These are phyloP conservation scores for Lumnitzera racemosa DNA, from an alignment of 345 rosid genomes.

Conservation along the genomic window DNA sequence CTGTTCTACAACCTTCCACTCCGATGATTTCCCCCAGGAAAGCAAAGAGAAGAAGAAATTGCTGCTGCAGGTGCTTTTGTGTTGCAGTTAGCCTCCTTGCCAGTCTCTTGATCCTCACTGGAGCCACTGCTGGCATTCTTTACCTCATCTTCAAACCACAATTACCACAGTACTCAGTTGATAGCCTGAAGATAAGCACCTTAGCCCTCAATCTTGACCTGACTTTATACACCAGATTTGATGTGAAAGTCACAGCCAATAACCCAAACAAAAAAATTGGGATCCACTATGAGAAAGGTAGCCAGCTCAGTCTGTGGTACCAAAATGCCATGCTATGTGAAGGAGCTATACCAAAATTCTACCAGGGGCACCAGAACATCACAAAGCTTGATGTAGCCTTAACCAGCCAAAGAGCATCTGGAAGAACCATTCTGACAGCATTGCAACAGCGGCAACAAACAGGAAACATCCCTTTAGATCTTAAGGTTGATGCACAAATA, in stretches of 20 bases:
- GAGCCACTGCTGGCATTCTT: constrained; percentile 38
- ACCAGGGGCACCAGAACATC: constrained; percentile 69
- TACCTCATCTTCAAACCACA: constrained; percentile 70
- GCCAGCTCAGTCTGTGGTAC: constrained; percentile 65
- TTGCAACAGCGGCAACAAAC: constrained; percentile 82
- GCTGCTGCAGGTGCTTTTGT: constrained; percentile 62
- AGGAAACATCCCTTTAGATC: constrained; percentile 70
- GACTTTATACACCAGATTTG: constrained; percentile 54
- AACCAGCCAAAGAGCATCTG: constrained; percentile 48
- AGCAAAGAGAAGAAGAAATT: constrained; percentile 22
- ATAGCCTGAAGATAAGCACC: constrained; percentile 53
- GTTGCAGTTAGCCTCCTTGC: constrained; percentile 45
- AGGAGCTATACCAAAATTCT: constrained; percentile 72
- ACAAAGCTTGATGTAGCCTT: constrained; percentile 56
- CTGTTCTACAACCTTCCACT: constrained; percentile 6
- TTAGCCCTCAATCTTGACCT: constrained; percentile 60
- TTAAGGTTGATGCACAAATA: constrained; percentile 60
- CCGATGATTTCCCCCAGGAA: constrained; percentile 14
- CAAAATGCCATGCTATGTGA: constrained; percentile 46
- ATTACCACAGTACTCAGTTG: constrained; percentile 59
- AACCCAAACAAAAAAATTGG: constrained; percentile 85
- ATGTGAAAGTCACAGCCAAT: constrained; percentile 68
- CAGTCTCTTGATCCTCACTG: constrained; percentile 31
- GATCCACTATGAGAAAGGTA: constrained; percentile 68
- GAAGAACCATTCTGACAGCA: constrained; percentile 59